A percentile compares a stretch with the other conserved stretches of the same genome.
phyloP scores from a whole-genome alignment of 2,329 filamentous ascomycete genomes.

The Hymenoscyphus albidus region DNA sequence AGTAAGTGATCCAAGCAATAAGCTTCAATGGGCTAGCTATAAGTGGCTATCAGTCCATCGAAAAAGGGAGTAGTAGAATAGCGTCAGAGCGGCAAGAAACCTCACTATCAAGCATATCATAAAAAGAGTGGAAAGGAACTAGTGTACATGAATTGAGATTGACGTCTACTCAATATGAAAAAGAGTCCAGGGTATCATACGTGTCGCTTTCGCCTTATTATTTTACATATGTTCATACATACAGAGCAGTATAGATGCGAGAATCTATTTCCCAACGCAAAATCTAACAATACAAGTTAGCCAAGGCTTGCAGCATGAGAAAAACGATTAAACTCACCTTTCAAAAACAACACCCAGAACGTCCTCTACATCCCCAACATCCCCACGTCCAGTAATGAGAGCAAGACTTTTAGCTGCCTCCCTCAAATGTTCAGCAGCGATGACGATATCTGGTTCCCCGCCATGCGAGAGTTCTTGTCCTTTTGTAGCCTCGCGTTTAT shows the following conservation, averaged over 20 bases:
- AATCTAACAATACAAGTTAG: slow-evolving; percentile 21
- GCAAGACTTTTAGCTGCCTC: slow-evolving; percentile 77
- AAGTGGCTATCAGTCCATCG: too few species aligned
- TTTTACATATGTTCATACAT: not conserved
- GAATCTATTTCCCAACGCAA: slow-evolving; percentile 31
- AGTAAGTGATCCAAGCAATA: too few species aligned
- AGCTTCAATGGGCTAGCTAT: too few species aligned
- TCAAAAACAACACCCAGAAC: slow-evolving; percentile 96
- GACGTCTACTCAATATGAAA: not conserved
- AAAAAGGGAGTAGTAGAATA: too few species aligned
- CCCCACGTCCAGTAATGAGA: slow-evolving; percentile 81
- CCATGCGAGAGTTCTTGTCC: slow-evolving; percentile 15
- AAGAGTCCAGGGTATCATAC: not conserved
- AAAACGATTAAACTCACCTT: slow-evolving; percentile 56
- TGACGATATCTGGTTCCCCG: slow-evolving; percentile 72
- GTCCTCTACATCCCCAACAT: slow-evolving; percentile 87
- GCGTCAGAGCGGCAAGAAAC: too few species aligned
- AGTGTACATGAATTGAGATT: not conserved
- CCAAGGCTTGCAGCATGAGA: not conserved
- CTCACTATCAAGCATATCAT: not conserved
- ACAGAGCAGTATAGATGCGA: not conserved
- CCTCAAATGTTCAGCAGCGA: slow-evolving; percentile 85
- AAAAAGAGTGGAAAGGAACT: not conserved
- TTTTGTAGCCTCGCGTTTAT: slow-evolving; percentile 38
- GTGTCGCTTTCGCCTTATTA: not conserved